Conservation (phyloP, 1,284 basidiomycete species). For the Microbotryum intermedium region DNA sequence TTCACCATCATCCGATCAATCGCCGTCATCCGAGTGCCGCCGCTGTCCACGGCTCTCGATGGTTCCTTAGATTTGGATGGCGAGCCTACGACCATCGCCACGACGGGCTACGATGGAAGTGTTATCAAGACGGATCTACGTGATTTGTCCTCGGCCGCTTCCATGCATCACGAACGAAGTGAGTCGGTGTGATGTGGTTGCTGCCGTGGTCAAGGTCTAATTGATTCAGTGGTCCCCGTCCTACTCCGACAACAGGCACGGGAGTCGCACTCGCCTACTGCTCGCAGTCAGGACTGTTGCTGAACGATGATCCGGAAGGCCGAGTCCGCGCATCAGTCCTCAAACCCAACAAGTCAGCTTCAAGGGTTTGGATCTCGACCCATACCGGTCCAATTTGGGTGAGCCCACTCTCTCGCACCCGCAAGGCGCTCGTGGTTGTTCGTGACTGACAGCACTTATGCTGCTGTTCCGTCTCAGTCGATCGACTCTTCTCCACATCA, state of each 20-base stretch:
- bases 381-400: conserved; percentile 69
- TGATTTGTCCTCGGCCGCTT: conserved; percentile 46
- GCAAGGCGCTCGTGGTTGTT: neutral
- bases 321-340: conserved; percentile 12
- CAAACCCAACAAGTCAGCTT: conserved; percentile 13
- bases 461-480: conserved; percentile 45
- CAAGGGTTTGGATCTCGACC: conserved; percentile 2
- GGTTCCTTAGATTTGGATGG: conserved; percentile 40
- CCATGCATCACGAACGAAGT: conserved; percentile 63
- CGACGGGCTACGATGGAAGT: conserved; percentile 67
- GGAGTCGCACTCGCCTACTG: conserved; percentile 9
- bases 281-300: conserved; percentile 14
- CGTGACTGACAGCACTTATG: neutral
- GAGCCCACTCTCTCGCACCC: conserved; percentile 23
- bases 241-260: conserved; percentile 2
- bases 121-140: conserved; percentile 64
- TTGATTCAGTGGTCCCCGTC: too few relatives aligned
- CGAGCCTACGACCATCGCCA: conserved; percentile 62
- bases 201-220: neutral
- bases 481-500: conserved; percentile 73
- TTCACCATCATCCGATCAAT: conserved; percentile 68
- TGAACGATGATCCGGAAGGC: conserved; percentile 24
- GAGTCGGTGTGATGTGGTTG: conserved; percentile 4
- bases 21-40: conserved; percentile 61
- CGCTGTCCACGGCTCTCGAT: conserved; percentile 47